These are phyloP conservation scores for Acer campestre DNA, from an alignment of 345 rosid genomes.

Conservation along the genomic window DNA sequence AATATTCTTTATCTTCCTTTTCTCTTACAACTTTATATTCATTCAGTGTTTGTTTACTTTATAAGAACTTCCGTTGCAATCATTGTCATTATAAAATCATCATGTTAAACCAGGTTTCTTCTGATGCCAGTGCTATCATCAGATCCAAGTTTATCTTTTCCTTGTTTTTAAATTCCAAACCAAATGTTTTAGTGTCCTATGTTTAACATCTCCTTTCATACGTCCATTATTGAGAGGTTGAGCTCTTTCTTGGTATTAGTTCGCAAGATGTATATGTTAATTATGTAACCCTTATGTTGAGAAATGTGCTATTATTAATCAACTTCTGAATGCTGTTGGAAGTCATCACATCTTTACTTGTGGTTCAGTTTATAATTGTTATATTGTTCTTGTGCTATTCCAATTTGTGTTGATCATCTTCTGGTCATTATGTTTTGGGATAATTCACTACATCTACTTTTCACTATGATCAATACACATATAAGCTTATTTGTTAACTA, in stretches of 20 bases:
- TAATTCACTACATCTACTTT: conserved; percentile 5
- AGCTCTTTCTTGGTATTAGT: background rate
- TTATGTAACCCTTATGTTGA: background rate
- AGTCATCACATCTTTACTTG: background rate
- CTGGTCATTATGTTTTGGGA: conserved; percentile 10
- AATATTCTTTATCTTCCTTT: background rate
- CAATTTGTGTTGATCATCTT: conserved; percentile 5
- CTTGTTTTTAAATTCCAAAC: no score
- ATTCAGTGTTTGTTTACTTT: background rate
- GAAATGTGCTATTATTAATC: background rate
- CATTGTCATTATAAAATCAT: background rate
- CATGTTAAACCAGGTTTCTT: background rate
- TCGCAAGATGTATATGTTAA: background rate
- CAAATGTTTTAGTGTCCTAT: background rate
- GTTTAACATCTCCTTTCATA: background rate
- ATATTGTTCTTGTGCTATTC: background rate
- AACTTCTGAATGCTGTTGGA: background rate
- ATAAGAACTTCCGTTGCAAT: background rate
- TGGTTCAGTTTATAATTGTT: background rate
- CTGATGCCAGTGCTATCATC: background rate
- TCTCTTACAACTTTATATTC: background rate
- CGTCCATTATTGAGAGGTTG: background rate
- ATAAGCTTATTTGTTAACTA: background rate
- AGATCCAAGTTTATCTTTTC: no score
- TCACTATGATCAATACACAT: background rate